Base-by-base conservation (phyloP, 257 asterid species). In the Sherardia arvensis region DNA sequence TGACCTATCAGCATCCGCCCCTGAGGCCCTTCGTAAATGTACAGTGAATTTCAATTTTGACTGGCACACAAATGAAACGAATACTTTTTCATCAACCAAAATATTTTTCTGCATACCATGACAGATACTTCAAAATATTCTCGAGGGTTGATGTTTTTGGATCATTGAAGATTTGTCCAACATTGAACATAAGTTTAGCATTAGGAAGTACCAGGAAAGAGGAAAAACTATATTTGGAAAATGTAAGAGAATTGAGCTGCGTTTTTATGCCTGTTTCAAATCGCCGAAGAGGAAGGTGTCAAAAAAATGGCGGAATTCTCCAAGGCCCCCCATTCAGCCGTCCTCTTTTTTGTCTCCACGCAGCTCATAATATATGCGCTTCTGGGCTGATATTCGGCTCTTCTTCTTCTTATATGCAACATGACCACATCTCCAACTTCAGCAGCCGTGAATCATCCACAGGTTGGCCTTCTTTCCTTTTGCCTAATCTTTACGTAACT, bases 361-460 rank as follows among this genome's bases (percentile, higher is more conserved):
- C 68, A 48, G 28, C 59, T 38, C 26, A 18, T n/a, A 47, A 20
- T 9, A 51, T 64, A 20, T 26, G 30, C 14, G 47, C 45, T 55
- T 30, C 28, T 54, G 49, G 28, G 36, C 38, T 28, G 17, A 64
- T 7, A 1, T 48, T 64, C 36, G 49, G 12, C 55, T 12, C 28
- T 55, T 29, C 12, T 34, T 12, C 28, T 55, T 29, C 43, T 17
- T 45, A 55, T 57, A 38, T 36, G 22, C 61, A 34, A 23, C 28
- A 61, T 61, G 73, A 51, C 27, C 45, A 49, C 60, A 48, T 69
- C 67, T 59, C 30, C 67, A 28, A 22, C 61, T 51, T 61, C 67
- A 17, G 26, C 23, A 21, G 29, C 58, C 15, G 48, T 56, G 11
- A 66, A 66, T 49, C 43, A 36, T 54, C 70, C 56, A 26, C 40